These are phyloP conservation scores for Hericium erinaceus DNA, from an alignment of 768 basidiomycete genomes.

Conservation along the genomic window DNA sequence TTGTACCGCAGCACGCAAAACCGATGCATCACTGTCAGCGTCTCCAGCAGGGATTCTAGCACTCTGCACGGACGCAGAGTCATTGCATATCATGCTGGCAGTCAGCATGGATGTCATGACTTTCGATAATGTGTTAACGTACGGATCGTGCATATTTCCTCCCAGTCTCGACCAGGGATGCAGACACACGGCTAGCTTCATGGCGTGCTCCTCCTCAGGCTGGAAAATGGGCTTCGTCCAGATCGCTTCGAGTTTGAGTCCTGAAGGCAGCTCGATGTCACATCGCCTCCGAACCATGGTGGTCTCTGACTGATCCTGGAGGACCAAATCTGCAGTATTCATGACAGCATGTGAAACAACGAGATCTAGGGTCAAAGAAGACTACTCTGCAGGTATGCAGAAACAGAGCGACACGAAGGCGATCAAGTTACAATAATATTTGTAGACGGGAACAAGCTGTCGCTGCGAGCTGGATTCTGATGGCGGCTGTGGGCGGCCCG, in stretches of 20 bases:
- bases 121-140: conserved; percentile 22
- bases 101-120: background rate
- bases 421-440: too few relatives aligned
- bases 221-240: background rate
- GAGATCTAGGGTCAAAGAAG: too few relatives aligned
- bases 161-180: conserved; percentile 88
- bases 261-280: background rate
- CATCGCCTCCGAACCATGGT: too few relatives aligned
- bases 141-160: conserved; percentile 71
- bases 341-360: too few relatives aligned
- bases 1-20: conserved; percentile 67
- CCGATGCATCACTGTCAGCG: conserved; percentile 31
- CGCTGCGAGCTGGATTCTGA: too few relatives aligned
- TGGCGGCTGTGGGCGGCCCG: too few relatives aligned
- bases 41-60: conserved; percentile 29
- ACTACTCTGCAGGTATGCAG: too few relatives aligned
- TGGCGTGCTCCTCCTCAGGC: background rate
- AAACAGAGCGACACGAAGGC: too few relatives aligned
- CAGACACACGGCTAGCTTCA: conserved; percentile 49
- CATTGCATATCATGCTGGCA: background rate
- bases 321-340: too few relatives aligned
- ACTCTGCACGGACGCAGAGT: conserved; percentile 28
- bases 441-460: too few relatives aligned
- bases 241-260: background rate
- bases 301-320: too few relatives aligned